These are phyloP conservation scores for Ulmus americana DNA, from an alignment of 331 rosid species.

Conservation along the genomic window DNA sequence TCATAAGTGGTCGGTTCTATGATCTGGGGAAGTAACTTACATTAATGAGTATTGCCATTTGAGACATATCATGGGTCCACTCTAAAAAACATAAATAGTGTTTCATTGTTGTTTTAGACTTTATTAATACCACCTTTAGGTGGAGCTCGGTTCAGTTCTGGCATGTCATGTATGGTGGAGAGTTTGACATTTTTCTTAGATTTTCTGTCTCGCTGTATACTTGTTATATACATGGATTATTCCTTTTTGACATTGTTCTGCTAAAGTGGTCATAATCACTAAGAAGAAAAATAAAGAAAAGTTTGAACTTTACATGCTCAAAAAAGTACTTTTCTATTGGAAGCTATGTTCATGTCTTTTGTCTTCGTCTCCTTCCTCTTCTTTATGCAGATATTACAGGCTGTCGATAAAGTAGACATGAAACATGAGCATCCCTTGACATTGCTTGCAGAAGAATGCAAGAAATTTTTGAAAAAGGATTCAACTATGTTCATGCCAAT, in stretches of 20 bases:
- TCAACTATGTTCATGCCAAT: slow-evolving; percentile 70
- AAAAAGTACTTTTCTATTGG: not conserved
- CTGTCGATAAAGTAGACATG: slow-evolving; percentile 63
- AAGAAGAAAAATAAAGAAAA: too few relatives aligned
- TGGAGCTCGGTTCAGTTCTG: not conserved
- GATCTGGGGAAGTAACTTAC: not conserved
- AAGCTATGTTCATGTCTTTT: not conserved
- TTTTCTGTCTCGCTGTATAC: too few relatives aligned
- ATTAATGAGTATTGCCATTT: not conserved
- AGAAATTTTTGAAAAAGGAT: slow-evolving; percentile 75
- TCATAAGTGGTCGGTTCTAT: not conserved
- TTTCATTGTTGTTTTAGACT: not conserved
- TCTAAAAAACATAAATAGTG: not conserved
- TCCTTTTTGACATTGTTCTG: too few relatives aligned
- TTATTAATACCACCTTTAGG: not conserved
- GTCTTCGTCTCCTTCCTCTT: slow-evolving; percentile 14
- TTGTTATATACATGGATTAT: too few relatives aligned
- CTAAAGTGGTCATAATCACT: too few relatives aligned
- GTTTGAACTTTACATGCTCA: too few relatives aligned
- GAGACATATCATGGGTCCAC: not conserved
- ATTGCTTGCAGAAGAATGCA: slow-evolving; percentile 87
- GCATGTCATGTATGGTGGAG: not conserved
- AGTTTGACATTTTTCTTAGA: not conserved
- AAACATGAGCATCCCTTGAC: slow-evolving; percentile 78
- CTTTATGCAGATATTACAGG: slow-evolving; percentile 52